phyloP scores from a whole-genome alignment of 73 alveolate species.

The Paraurostyla sp. region DNA sequence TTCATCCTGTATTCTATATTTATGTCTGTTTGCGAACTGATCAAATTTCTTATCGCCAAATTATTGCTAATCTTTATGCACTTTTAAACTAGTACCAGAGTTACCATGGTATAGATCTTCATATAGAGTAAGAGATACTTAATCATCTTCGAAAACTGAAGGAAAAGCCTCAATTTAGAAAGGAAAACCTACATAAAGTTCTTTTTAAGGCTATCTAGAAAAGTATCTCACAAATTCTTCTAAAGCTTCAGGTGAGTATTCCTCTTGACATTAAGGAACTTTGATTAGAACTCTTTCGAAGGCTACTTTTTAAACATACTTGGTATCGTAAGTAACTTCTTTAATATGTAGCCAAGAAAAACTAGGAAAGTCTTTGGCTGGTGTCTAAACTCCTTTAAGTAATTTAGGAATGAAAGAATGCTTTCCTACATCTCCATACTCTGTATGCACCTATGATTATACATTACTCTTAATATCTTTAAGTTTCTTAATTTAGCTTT shows the following conservation, averaged over 20 bases:
- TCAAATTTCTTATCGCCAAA: background rate
- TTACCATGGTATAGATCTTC: background rate
- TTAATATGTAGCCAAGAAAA: constrained; percentile 8
- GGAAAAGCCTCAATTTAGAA: constrained; percentile 27
- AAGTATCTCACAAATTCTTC: background rate
- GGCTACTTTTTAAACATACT: constrained; percentile 14
- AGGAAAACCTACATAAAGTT: constrained; percentile 20
- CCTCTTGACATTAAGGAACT: background rate
- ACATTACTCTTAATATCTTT: background rate
- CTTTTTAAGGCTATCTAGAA: background rate
- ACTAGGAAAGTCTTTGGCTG: constrained; percentile 52
- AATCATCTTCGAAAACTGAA: constrained; percentile 22
- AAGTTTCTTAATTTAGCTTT: background rate
- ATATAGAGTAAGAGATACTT: background rate
- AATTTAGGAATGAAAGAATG: constrained; percentile 12
- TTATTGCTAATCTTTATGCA: background rate
- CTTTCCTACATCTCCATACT: constrained; percentile 48
- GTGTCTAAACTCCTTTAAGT: background rate
- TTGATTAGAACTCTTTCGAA: background rate
- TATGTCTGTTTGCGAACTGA: background rate
- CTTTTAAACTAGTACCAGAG: background rate
- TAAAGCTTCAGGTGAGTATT: background rate
- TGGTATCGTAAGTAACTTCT: background rate
- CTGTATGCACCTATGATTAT: background rate
- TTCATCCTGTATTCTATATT: background rate